A percentile compares a stretch with the other conserved stretches of the same genome.
Conservation (phyloP, 2,329 filamentous ascomycete genomes). For the Ascomycota sp. region DNA sequence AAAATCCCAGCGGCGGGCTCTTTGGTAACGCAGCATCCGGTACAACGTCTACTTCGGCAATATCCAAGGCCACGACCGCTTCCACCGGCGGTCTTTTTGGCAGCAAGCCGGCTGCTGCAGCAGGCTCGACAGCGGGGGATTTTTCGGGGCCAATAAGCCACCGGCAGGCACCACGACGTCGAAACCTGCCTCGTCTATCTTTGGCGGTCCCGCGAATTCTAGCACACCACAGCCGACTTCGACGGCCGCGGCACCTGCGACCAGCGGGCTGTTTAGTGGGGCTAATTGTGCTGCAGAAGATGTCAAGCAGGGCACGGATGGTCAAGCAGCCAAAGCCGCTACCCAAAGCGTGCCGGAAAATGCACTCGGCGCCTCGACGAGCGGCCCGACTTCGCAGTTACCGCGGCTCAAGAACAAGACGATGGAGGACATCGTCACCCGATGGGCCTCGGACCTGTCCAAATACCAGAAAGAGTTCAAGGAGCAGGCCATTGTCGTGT, state of each 20-base stretch:
- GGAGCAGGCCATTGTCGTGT: constrained; percentile 68
- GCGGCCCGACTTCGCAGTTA: constrained; percentile 63
- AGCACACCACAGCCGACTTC: constrained; percentile 10
- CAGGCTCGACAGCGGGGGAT: constrained; percentile 10
- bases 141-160: constrained; percentile 11
- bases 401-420: constrained; percentile 94
- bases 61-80: constrained; percentile 9
- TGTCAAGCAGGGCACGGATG: constrained; percentile 7
- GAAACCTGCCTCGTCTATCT: constrained; percentile 4
- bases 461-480: constrained; percentile 97
- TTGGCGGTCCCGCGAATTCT: constrained; percentile 6
- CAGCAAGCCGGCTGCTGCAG: constrained; percentile 11
- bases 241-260: constrained; percentile 5
- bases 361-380: constrained; percentile 49
- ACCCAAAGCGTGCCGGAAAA: constrained; percentile 13
- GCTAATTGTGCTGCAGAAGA: constrained; percentile 12
- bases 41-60: constrained; percentile 4
- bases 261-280: constrained; percentile 13
- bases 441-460: constrained; percentile 85
- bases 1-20: constrained; percentile 8
- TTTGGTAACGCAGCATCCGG: constrained; percentile 13
- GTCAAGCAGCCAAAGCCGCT: constrained; percentile 7
- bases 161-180: constrained; percentile 3
- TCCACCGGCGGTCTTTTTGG: constrained; percentile 12
- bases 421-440: constrained; percentile 95